Evolutionary conservation across 805 yeast genomes (phyloP).

Genomic region (Candida germanica): DNA sequence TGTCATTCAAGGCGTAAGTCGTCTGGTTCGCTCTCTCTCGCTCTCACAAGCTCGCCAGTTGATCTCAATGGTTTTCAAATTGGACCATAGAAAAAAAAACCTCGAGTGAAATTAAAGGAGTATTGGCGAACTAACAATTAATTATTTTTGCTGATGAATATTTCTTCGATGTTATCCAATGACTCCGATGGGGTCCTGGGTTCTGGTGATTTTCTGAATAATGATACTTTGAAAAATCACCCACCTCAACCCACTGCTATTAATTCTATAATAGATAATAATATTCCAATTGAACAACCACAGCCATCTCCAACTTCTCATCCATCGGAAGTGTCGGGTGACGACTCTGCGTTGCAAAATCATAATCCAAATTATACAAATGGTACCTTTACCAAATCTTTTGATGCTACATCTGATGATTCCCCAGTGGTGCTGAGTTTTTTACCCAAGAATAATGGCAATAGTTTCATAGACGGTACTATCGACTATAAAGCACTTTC

Average conservation of each 20-base stretch:
- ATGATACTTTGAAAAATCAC: neutral
- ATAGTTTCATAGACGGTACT: neutral
- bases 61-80: neutral
- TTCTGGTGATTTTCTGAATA: neutral
- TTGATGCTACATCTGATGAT: neutral
- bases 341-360: neutral
- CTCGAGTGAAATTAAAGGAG: neutral
- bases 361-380: neutral
- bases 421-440: neutral
- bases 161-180: slow-evolving; percentile 33
- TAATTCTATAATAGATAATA: no score
- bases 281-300: neutral
- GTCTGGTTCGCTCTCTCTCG: no score
- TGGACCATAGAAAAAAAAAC: neutral
- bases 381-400: neutral
- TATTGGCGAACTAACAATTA: neutral
- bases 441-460: neutral
- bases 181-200: slow-evolving; percentile 14
- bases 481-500: slow-evolving; percentile 3
- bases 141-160: slow-evolving; percentile 21
- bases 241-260: neutral
- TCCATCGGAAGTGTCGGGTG: neutral
- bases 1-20: no score
- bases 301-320: neutral
- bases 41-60: no score